Evolutionary conservation across 108 stramenopile species (phyloP), one percentile per base, ranked within the genome.

Genomic region (Schizochytrium sp.): DNA sequence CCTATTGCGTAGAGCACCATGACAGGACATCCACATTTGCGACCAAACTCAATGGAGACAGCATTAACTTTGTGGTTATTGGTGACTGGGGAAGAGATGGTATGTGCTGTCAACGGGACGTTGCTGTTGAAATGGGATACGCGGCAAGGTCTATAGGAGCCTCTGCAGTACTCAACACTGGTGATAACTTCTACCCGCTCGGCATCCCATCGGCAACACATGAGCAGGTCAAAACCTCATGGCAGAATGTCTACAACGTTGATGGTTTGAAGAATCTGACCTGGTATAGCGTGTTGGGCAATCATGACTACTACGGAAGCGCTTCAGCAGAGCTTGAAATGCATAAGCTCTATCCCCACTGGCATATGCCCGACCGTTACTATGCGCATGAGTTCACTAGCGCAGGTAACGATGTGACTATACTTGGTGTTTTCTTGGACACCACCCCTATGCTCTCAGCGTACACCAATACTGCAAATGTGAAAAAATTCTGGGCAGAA

Each of bases 61-160:
- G 15, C 53, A 42, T 83, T 53, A 55, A 49, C 47, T 83, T 83
- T 83, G 28, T 83, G 10, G 76, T 83, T 2, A 83, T 83, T 50
- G 76, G 76, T 5, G 76, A 83, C 3, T 83, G 76, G 76, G 76
- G 76, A 0, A 17, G 76, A 5, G 76, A 83, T 40, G 76, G 76
- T n/a, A 55, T 49, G 76, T 83, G 76, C 47, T 83, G 76, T 53
- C 76, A 83, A 53, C 76, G 76, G 38, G 76, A 83, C 28, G 76
- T 83, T 38, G 76, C 76, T n/a, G 47, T 83, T 47, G 76, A 83
- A 42, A 83, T 83, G 76, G 76, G 76, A 47, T 5, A 38, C 17
- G 76, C 76, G 38, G 76, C 76, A 10, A 8, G 10, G 38, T 47
- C 76, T 0, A 83, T 53, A 10, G 45, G 28, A 12, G 28, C 76